These are phyloP conservation scores for Takakia lepidozioides DNA, from an alignment of 225 moss, liverwort and hornwort genomes.

Conservation along the genomic window DNA sequence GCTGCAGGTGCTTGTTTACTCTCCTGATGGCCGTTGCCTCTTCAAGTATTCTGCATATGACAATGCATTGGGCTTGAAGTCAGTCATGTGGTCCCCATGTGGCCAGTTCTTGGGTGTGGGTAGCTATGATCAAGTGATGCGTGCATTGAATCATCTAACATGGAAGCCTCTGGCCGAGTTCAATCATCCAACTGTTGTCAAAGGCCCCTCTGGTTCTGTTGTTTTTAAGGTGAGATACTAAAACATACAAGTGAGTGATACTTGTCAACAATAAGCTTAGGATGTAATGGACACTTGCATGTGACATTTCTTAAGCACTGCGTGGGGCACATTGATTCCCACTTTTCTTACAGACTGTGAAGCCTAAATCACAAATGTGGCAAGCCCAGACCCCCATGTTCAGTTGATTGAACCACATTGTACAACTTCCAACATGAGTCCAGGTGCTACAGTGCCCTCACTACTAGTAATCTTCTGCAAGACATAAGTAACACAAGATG, in stretches of 20 bases:
- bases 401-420: too few species aligned
- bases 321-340: too few species aligned
- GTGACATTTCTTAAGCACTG: too few species aligned
- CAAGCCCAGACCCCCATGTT: too few species aligned
- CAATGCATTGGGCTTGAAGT: constrained; percentile 90
- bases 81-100: constrained; percentile 86
- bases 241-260: not conserved
- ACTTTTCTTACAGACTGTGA: too few species aligned
- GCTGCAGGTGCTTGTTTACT: constrained; percentile 86
- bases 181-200: constrained; percentile 61
- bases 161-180: constrained; percentile 92
- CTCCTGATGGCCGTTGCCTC: constrained; percentile 95
- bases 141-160: constrained; percentile 83
- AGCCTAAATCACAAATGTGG: too few species aligned
- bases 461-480: too few species aligned
- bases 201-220: constrained; percentile 69
- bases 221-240: constrained; percentile 60
- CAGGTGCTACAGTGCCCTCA: too few species aligned
- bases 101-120: constrained; percentile 92
- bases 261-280: not conserved
- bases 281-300: too few species aligned
- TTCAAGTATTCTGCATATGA: constrained; percentile 94
- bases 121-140: constrained; percentile 87
- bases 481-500: too few species aligned
- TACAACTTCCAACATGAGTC: too few species aligned